These are phyloP conservation scores for Paxillus involutus DNA, from an alignment of 768 basidiomycete genomes.

Conservation along the genomic window DNA sequence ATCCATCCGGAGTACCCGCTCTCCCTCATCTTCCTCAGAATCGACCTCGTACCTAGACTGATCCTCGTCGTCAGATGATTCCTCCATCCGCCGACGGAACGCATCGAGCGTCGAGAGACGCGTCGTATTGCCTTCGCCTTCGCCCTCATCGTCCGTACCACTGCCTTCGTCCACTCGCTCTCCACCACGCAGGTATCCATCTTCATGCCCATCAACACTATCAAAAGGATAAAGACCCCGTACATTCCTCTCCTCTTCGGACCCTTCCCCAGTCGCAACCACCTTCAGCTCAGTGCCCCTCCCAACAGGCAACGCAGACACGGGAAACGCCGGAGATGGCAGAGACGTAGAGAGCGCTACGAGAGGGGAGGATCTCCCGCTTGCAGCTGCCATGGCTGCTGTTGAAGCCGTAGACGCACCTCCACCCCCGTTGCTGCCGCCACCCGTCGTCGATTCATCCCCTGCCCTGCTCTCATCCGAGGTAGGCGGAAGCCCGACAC, in stretches of 20 bases:
- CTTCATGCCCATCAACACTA: not conserved
- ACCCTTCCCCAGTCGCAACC: not conserved
- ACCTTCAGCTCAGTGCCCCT: not conserved
- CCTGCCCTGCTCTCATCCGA: not conserved
- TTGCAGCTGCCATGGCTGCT: conserved; percentile 5
- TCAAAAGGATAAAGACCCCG: not conserved
- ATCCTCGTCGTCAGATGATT: conserved; percentile 6
- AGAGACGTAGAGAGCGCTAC: conserved; percentile 8
- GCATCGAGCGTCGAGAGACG: conserved; percentile 25
- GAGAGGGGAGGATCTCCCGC: conserved; percentile 19
- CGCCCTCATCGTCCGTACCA: not conserved
- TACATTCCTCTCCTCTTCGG: not conserved
- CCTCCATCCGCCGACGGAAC: conserved; percentile 20
- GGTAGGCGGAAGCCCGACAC: not conserved
- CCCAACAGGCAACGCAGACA: not conserved
- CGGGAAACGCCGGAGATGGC: conserved; percentile 5
- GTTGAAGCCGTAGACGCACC: not conserved
- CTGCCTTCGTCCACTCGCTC: not conserved
- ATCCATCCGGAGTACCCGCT: conserved; percentile 3
- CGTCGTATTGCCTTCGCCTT: conserved; percentile 17
- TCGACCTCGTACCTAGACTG: not conserved
- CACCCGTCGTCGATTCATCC: not conserved
- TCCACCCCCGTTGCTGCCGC: not conserved
- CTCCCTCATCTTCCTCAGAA: conserved; percentile 10
- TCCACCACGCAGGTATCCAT: not conserved